A percentile compares a stretch with the other conserved stretches of the same genome.
phyloP scores from a whole-genome alignment of 2,329 filamentous ascomycete species.

The Stagonosporopsis tanaceti region DNA sequence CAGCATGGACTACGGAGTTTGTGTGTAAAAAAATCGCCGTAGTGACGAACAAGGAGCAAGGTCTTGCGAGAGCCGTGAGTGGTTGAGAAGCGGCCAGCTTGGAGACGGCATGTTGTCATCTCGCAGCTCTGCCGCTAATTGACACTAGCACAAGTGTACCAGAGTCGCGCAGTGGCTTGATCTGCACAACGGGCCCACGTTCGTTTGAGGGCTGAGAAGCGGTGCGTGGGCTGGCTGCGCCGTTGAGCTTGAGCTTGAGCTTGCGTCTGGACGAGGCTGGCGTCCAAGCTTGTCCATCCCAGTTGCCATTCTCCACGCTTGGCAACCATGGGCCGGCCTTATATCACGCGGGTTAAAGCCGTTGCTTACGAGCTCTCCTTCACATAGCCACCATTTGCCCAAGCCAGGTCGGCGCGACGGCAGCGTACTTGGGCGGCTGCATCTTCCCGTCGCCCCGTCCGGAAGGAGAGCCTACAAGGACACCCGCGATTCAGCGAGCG shows the following conservation, averaged over 20 bases:
- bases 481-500: conserved; percentile 9
- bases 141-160: conserved; percentile 33
- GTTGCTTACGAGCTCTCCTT: conserved; percentile 4
- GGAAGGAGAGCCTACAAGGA: conserved; percentile 2
- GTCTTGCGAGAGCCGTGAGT: conserved; percentile 22
- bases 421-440: conserved; percentile 12
- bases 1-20: conserved; percentile 37
- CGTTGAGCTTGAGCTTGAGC: conserved; percentile 35
- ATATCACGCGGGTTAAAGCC: conserved; percentile 8
- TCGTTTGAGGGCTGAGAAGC: conserved; percentile 23
- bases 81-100: conserved; percentile 16
- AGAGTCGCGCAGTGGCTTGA: conserved; percentile 32
- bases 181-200: conserved; percentile 46
- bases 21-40: conserved; percentile 23
- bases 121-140: conserved; percentile 33
- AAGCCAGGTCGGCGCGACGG: conserved; percentile 2
- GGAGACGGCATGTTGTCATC: conserved; percentile 24
- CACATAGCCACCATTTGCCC: conserved; percentile 1
- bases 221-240: conserved; percentile 39
- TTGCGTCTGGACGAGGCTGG: conserved; percentile 32
- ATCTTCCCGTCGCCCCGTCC: conserved; percentile 17
- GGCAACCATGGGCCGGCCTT: conserved; percentile 7
- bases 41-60: conserved; percentile 10
- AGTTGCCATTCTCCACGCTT: conserved; percentile 12
- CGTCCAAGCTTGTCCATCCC: conserved; percentile 26